A percentile compares a stretch with the other conserved stretches of the same genome.
These are phyloP conservation scores for Orbilia brochopaga DNA, from an alignment of 2,329 filamentous ascomycete genomes.

Conservation along the genomic window DNA sequence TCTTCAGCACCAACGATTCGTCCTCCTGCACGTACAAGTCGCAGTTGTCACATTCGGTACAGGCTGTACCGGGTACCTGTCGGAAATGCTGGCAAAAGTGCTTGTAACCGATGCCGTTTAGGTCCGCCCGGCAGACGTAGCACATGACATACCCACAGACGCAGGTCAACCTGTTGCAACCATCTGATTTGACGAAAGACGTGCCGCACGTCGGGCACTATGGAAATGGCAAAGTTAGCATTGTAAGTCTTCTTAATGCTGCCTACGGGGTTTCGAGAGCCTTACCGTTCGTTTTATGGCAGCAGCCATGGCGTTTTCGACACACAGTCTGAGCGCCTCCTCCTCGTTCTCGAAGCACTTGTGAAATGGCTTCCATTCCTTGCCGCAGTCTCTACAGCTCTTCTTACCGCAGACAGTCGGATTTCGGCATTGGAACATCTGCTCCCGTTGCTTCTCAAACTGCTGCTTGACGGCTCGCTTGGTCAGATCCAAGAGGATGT, in stretches of 20 bases:
- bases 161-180: conserved; percentile 97
- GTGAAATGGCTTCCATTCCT: conserved; percentile 86
- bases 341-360: conserved; percentile 84
- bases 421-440: conserved; percentile 79
- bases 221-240: conserved; percentile 57
- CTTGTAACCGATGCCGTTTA: conserved; percentile 76
- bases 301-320: conserved; percentile 90
- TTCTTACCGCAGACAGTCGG: conserved; percentile 67
- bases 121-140: conserved; percentile 86
- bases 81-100: conserved; percentile 98
- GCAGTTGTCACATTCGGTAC: conserved; percentile 78
- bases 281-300: conserved; percentile 78
- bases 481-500: conserved; percentile 7
- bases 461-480: conserved; percentile 61
- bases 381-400: conserved; percentile 82
- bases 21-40: conserved; percentile 75
- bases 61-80: conserved; percentile 75
- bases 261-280: too few relatives aligned
- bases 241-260: too few relatives aligned
- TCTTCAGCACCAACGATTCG: conserved; percentile 71
- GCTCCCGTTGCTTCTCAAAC: conserved; percentile 71
- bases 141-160: conserved; percentile 98
- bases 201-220: conserved; percentile 87
- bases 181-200: conserved; percentile 87
- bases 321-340: conserved; percentile 80